phyloP scores from a whole-genome alignment of 306 rosid genomes.

The Nissolia schottii region DNA sequence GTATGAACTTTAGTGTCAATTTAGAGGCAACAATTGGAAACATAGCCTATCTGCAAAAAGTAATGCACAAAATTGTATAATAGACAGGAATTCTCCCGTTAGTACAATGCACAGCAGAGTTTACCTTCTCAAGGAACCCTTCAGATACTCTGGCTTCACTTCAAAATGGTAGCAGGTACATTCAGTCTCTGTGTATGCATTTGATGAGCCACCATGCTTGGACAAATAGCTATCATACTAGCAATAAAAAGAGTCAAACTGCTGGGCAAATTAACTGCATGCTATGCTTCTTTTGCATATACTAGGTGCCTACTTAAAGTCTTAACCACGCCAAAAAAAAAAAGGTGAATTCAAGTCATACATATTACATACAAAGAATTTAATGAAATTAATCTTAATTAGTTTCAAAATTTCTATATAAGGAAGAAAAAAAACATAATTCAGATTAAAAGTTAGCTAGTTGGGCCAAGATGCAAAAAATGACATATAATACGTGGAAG shows the following conservation, averaged over 20 bases:
- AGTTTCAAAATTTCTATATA: neutral
- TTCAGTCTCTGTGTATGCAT: conserved; percentile 90
- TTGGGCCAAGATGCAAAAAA: neutral
- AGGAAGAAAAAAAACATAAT: neutral
- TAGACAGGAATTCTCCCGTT: conserved; percentile 2
- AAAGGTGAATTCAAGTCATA: neutral
- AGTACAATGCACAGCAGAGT: conserved; percentile 15
- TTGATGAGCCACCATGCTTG: conserved; percentile 96
- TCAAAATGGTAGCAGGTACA: conserved; percentile 98
- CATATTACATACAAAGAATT: conserved; percentile 10
- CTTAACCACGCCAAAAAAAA: no score
- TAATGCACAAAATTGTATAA: conserved; percentile 8
- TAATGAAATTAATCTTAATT: conserved; percentile 10
- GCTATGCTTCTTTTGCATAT: conserved; percentile 11
- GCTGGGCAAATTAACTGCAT: conserved; percentile 21
- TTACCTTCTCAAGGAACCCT: conserved; percentile 89
- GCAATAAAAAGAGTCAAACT: conserved; percentile 43
- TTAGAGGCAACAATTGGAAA: conserved; percentile 18
- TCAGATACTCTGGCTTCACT: conserved; percentile 80
- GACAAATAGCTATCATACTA: conserved; percentile 98
- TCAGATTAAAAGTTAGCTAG: neutral
- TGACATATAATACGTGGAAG: conserved; percentile 13
- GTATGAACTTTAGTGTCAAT: conserved; percentile 5
- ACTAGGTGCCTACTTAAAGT: neutral
- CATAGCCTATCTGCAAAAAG: conserved; percentile 11